Conservation (phyloP, 2,329 filamentous ascomycete genomes). For the Cercospora canescens region DNA sequence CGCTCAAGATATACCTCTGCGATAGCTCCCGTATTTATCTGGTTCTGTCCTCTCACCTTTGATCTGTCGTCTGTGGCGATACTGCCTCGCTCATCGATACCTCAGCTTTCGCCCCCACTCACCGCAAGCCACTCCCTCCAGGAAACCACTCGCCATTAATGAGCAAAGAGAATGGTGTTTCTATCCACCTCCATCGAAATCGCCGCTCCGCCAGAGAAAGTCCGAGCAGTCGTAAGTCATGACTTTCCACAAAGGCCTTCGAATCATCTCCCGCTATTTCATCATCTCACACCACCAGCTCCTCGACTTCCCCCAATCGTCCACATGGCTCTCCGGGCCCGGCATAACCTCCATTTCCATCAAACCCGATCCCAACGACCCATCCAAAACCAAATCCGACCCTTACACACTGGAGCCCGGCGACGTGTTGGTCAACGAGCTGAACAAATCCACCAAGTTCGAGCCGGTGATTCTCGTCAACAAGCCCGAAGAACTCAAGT, state of each 20-base stretch:
- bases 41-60: neutral
- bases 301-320: conserved; percentile 19
- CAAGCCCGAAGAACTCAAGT: conserved; percentile 3
- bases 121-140: neutral
- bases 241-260: neutral
- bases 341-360: neutral
- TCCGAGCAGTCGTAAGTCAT: conserved; percentile 10
- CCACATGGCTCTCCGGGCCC: conserved; percentile 7
- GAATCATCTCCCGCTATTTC: neutral
- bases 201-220: conserved; percentile 14
- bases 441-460: neutral
- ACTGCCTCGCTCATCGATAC: neutral
- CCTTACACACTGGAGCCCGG: neutral
- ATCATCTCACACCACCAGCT: neutral
- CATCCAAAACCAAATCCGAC: neutral
- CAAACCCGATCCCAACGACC: neutral
- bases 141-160: neutral
- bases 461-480: neutral
- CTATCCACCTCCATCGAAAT: conserved; percentile 17
- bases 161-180: conserved; percentile 7
- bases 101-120: neutral
- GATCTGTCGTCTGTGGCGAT: neutral
- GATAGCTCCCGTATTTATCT: neutral
- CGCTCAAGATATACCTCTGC: neutral
- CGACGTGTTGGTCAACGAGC: neutral